Evolutionary conservation across 441 rosid species (phyloP), one percentile per base, ranked within the genome.

Genomic region (Hura crepitans): DNA sequence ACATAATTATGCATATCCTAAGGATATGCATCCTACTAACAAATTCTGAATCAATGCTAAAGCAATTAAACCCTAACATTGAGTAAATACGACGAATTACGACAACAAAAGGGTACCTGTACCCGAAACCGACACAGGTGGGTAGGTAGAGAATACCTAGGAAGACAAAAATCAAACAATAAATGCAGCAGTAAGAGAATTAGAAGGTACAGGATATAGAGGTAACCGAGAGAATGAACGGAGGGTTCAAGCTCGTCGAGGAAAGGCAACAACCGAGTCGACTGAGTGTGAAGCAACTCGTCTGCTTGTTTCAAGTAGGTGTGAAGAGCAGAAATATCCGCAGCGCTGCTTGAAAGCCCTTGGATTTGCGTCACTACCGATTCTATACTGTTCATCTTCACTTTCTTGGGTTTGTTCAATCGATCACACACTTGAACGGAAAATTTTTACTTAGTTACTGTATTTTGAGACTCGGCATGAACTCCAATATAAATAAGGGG

Each of bases 181-280:
- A 47, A 42, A 23, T 22, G 15, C 7, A 43, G n/a, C 18, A 28
- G n/a, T 6, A 28, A 5, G 0, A 69, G 47, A 37, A 46, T 11
- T 1, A 13, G 35, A 55, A 81, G 82, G 76, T 80, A 94, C 99
- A 94, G 84, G 75, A 94, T 25, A 81, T 77, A 92, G 66, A 94
- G 88, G 81, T 89, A 95, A 66, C 99, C 98, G 61, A 95, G 95
- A 70, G 99, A 92, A 74, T 95, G 98, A 53, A 72, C 72, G 62
- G 87, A 65, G 8, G 97, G 93, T 75, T 95, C 98, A 63, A 95
- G 97, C 75, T 88, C 90, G 50, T 87, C 88, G 71, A 95, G 96
- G 75, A 73, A 81, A 67, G 93, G 76, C 54, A 76, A 42, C 49
- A 88, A 76, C 69, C 80, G 77, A 77, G 80, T 63, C 7, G 90